Evolutionary conservation across 495 filamentous ascomycete genomes (phyloP).

Genomic region (Penicillium samsonianum): DNA sequence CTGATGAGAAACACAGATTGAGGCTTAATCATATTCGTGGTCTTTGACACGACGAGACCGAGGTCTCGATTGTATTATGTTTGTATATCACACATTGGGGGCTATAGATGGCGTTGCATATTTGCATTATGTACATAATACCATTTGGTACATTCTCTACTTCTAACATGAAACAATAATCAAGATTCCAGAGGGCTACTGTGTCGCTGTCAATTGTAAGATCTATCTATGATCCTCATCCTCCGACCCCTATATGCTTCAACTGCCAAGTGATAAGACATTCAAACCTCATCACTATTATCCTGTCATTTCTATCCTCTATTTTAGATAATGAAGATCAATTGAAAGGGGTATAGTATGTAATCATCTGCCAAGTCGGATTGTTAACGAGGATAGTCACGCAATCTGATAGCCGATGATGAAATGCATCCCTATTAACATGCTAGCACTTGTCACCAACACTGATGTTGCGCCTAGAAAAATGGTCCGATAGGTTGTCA

Average conservation of each 20-base stretch:
- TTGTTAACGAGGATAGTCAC: slow-evolving; percentile 20
- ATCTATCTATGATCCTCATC: not conserved
- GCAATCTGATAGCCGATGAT: slow-evolving; percentile 29
- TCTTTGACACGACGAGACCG: not conserved
- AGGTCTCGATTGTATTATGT: slow-evolving; percentile 21
- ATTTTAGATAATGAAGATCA: not conserved
- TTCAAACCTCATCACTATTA: not conserved
- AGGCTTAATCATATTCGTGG: not conserved
- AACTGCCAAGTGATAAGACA: not conserved
- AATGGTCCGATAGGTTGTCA: not conserved
- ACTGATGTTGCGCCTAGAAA: not conserved
- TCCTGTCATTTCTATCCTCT: not conserved
- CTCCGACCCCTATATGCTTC: not conserved
- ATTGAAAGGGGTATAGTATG: not conserved
- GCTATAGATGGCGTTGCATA: slow-evolving; percentile 13
- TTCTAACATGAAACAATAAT: not conserved
- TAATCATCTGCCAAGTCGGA: not conserved
- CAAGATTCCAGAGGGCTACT: not conserved
- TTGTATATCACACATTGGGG: slow-evolving; percentile 20
- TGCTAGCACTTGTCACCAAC: not conserved
- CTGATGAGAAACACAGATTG: not conserved
- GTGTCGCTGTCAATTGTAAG: not conserved
- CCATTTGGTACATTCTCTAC: slow-evolving; percentile 17
- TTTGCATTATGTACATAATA: slow-evolving; percentile 20
- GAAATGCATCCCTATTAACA: slow-evolving; percentile 15